phyloP scores from a whole-genome alignment of 192 early-diverging fungal species.

The Chytriomyces sp. region DNA sequence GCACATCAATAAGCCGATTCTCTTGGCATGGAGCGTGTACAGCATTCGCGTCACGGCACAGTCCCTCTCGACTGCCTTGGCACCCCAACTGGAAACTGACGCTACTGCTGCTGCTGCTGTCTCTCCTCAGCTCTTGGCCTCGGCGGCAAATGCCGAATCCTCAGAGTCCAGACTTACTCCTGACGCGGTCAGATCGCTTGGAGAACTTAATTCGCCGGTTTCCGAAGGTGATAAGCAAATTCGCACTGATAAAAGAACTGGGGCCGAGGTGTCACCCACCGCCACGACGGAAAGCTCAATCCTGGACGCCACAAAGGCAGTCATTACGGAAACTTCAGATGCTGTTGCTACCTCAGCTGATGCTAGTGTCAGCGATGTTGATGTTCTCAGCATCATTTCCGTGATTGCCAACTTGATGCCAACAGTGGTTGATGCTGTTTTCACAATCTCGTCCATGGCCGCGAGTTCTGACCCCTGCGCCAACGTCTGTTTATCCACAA shows the following conservation, averaged over 20 bases:
- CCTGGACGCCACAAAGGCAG: neutral
- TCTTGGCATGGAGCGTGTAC: too few relatives aligned
- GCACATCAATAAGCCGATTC: too few relatives aligned
- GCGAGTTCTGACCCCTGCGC: constrained; percentile 10
- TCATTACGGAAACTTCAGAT: neutral
- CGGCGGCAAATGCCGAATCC: too few relatives aligned
- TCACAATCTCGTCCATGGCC: constrained; percentile 17
- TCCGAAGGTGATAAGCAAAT: neutral
- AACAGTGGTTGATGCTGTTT: neutral
- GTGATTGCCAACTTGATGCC: constrained; percentile 18
- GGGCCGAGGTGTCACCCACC: neutral
- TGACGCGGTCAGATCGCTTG: neutral
- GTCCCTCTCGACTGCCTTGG: too few relatives aligned
- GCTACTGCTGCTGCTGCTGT: too few relatives aligned
- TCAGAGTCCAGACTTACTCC: neutral
- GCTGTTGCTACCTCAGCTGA: constrained; percentile 8
- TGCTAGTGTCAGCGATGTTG: constrained; percentile 19
- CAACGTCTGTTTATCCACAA: constrained; percentile 5
- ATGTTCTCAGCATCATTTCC: constrained; percentile 10
- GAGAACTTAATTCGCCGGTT: neutral
- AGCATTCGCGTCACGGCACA: too few relatives aligned
- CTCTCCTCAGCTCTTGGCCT: too few relatives aligned
- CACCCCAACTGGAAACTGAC: too few relatives aligned
- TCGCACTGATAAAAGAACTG: constrained; percentile 3
- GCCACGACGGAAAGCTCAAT: neutral